Evolutionary conservation across 2,329 filamentous ascomycete species (phyloP), one percentile per base, ranked within the genome.

Genomic region (Clarireedia hainanense): DNA sequence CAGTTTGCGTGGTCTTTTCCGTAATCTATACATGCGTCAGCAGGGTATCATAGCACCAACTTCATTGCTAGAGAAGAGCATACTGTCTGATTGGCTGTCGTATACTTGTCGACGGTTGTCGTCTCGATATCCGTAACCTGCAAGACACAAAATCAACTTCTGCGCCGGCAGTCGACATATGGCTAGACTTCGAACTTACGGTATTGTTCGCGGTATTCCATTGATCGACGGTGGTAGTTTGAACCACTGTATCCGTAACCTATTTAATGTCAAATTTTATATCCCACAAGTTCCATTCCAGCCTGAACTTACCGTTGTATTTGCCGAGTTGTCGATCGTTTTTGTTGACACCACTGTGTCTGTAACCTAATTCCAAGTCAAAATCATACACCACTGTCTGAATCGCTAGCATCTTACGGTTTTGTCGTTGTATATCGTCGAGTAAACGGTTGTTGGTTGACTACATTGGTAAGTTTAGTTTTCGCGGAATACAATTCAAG

Each of bases 51-150:
- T 9, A 12, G 30, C 10, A 34, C 10, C 9, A 9, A 34, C 30
- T 14, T 12, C 10, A 34, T 34, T 12, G 4, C 30, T 4, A 5
- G 12, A 34, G 30, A 12, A 34, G 9, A 34, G 30, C 30, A 34
- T 34, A 54, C 52, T 23, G 52, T 54, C 27, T 39, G 43, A 9
- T 42, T 52, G 7, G 50, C 50, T 37, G 27, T 54, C n/a, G 5
- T 9, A 34, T 40, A 48, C 26, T 34, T 34, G 9, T 24, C 30
- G 15, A 53, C 30, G 5, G 50, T 53, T 53, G 34, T 26, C 6
- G 50, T 53, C 12, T 34, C 10, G 12, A 12, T 27, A 53, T 39
- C 50, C 37, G 10, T 3, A 6, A 4, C 30, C 30, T 34, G 30
- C 30, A 34, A 34, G 30, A 12, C 30, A 12, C 10, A 9, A 9